Conservation (phyloP, 768 basidiomycete genomes). For the Pisolithus tinctorius region DNA sequence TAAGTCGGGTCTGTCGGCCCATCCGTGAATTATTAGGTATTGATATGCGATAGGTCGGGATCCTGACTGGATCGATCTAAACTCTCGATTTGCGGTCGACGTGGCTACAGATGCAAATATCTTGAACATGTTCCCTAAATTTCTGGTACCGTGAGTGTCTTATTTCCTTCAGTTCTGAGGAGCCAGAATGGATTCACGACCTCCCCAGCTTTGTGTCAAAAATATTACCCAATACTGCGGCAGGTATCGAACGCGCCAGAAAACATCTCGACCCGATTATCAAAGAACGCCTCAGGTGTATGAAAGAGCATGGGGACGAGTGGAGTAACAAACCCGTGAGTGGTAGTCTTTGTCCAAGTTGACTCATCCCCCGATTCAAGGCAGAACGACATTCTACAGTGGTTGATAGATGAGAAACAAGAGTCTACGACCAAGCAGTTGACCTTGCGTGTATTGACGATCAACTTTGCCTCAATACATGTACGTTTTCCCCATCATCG, state of each 20-base stretch:
- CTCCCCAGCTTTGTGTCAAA: background rate
- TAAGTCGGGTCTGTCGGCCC: constrained; percentile 6
- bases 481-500: constrained; percentile 6
- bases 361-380: background rate
- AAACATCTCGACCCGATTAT: constrained; percentile 24
- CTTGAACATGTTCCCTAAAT: constrained; percentile 25
- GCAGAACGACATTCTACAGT: background rate
- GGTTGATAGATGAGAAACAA: background rate
- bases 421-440: background rate
- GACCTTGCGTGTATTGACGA: background rate
- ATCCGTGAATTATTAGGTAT: background rate
- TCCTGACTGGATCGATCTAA: constrained; percentile 28
- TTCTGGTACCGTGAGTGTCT: constrained; percentile 25
- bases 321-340: constrained; percentile 30
- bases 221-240: background rate
- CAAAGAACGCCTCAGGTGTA: constrained; percentile 20
- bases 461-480: constrained; percentile 5
- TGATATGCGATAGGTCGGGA: constrained; percentile 28
- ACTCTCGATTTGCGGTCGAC: constrained; percentile 25
- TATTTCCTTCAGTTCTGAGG: background rate
- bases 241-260: background rate
- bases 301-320: constrained; percentile 17
- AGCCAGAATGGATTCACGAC: background rate
- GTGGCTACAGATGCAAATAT: constrained; percentile 13
- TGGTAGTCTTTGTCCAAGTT: background rate